Evolutionary conservation across 2,329 filamentous ascomycete species (phyloP), one percentile per base, ranked within the genome.

Genomic region (Blumeria graminis): DNA sequence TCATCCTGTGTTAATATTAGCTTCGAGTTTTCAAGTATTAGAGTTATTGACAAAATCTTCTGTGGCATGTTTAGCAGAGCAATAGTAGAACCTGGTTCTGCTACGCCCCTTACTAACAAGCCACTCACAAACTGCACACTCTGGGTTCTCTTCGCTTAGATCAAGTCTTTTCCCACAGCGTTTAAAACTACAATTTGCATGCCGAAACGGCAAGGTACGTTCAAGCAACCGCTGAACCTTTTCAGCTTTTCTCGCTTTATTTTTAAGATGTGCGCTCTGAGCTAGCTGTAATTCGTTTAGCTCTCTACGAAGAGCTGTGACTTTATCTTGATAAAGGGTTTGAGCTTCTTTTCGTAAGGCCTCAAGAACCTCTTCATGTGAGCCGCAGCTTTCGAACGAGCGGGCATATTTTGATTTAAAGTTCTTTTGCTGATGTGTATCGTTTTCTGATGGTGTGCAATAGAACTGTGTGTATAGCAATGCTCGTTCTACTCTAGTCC

Each of bases 41-140:
- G 14, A 1, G 28, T 13, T 41, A 59, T 60, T 57, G 46, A 63
- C 63, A 52, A 62, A 62, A 57, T 63, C 63, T 34, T 61, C 60
- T 39, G 61, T 56, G n/a, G 60, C 62, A 60, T 65, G 63, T 33
- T 62, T 60, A 1, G 59, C 38, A 36, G 58, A 64, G 51, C 64
- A 65, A 55, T 65, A 65, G 43, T 57, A 14, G 22, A 57, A 56
- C 36, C 59, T 50, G 1, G 58, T 58, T 14, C 55, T 60, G 33
- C 58, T 50, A 10, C 57, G 57, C 28, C 60, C 60, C 52, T 63
- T 60, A 8, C 55, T 39, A 32, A 58, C 58, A 38, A 66, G 45
- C 64, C 64, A 66, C 10, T 64, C 62, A 38, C 64, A 66, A 22
- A 66, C 48, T 6, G 60, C 61, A 60, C 64, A 66, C 41, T 65